Evolutionary conservation across 2,329 filamentous ascomycete genomes (phyloP).

Genomic region (Xylaria sp.): DNA sequence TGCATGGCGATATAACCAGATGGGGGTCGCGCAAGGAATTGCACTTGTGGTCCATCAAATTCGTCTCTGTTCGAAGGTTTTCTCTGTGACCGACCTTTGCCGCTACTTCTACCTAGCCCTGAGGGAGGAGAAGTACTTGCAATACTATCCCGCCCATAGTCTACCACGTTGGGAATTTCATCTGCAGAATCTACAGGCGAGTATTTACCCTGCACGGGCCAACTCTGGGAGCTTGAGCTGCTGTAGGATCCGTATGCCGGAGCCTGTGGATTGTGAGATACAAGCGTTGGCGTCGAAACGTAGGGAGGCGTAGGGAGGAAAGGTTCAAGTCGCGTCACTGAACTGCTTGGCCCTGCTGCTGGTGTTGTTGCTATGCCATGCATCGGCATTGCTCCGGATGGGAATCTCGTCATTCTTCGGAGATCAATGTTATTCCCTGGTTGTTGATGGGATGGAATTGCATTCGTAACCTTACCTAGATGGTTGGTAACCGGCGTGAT

Average conservation of each 20-base stretch:
- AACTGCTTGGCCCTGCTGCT: slow-evolving; percentile 49
- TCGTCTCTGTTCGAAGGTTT: slow-evolving; percentile 85
- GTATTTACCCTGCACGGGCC: slow-evolving; percentile 62
- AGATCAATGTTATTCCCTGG: slow-evolving; percentile 50
- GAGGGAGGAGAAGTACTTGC: slow-evolving; percentile 53
- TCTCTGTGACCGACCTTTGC: slow-evolving; percentile 67
- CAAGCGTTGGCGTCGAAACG: slow-evolving; percentile 56
- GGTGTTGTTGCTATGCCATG: slow-evolving; percentile 39
- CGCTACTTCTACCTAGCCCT: slow-evolving; percentile 58
- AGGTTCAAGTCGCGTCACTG: slow-evolving; percentile 54
- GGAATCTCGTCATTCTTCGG: slow-evolving; percentile 57
- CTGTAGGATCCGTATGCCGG: slow-evolving; percentile 54
- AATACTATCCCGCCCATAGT: slow-evolving; percentile 67
- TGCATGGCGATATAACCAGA: slow-evolving; percentile 77
- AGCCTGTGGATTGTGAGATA: slow-evolving; percentile 49
- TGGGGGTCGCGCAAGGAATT: slow-evolving; percentile 79
- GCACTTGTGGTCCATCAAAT: slow-evolving; percentile 83
- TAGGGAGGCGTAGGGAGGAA: slow-evolving; percentile 55
- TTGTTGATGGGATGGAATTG: slow-evolving; percentile 37
- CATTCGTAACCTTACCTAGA: slow-evolving; percentile 48
- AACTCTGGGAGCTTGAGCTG: slow-evolving; percentile 55
- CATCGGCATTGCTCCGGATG: slow-evolving; percentile 49
- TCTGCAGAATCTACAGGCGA: slow-evolving; percentile 69
- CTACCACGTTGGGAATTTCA: slow-evolving; percentile 68
- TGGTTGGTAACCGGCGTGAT: slow-evolving; percentile 46